A percentile compares a stretch with the other conserved stretches of the same genome.
These are phyloP conservation scores for Acacia pycnantha DNA, from an alignment of 331 rosid species.

Conservation along the genomic window DNA sequence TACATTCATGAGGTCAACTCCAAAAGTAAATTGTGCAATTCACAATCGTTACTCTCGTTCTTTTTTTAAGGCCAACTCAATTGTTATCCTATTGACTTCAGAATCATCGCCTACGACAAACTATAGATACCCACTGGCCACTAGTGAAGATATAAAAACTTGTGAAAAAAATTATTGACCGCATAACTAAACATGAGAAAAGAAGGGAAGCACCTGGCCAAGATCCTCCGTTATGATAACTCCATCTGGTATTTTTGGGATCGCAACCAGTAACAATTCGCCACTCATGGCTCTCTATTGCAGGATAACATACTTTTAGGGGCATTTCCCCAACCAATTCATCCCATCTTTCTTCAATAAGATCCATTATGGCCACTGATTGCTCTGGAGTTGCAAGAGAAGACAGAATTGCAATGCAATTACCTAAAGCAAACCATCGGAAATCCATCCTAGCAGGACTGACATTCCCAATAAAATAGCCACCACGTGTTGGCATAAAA, in stretches of 20 bases:
- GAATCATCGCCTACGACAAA: not conserved
- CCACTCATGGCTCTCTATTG: conserved; percentile 78
- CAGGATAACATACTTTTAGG: conserved; percentile 63
- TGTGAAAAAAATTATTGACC: not conserved
- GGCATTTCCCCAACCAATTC: conserved; percentile 82
- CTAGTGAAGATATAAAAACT: not conserved
- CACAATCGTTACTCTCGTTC: not conserved
- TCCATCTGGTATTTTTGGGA: conserved; percentile 83
- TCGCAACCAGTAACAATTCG: conserved; percentile 69
- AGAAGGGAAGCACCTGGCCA: conserved; percentile 67
- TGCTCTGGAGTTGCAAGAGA: conserved; percentile 79
- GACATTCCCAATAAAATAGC: conserved; percentile 69
- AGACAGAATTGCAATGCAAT: conserved; percentile 61
- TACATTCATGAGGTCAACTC: not conserved
- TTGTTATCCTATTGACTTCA: not conserved
- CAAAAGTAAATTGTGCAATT: not conserved
- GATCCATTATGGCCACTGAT: conserved; percentile 78
- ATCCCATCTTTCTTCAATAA: conserved; percentile 68
- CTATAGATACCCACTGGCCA: not conserved
- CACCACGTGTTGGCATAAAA: conserved; percentile 66
- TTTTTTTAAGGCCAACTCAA: too few species aligned
- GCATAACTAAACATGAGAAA: not conserved
- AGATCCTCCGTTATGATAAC: conserved; percentile 85
- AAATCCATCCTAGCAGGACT: conserved; percentile 79
- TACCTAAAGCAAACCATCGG: conserved; percentile 69